Percentiles rank a stretch among this genome's conserved stretches.
Conservation (phyloP, 1,139 yeast species). For the Diutina rugosa region DNA sequence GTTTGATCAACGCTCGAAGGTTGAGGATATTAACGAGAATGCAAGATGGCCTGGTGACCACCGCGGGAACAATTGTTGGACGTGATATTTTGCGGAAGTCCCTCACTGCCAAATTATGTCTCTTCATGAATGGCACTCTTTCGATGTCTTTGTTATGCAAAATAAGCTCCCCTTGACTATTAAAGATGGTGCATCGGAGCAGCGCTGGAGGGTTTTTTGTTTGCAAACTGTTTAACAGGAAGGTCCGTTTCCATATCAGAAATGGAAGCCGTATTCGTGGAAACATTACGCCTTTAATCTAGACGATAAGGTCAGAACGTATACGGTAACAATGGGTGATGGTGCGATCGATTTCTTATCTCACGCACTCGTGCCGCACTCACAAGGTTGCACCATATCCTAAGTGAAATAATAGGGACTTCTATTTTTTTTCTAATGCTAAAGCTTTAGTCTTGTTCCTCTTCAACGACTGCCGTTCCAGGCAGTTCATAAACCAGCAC, state of each 20-base stretch:
- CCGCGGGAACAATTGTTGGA: slow-evolving; percentile 26
- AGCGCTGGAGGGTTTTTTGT: not conserved
- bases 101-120: slow-evolving; percentile 23
- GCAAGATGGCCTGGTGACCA: slow-evolving; percentile 22
- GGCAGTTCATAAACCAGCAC: slow-evolving; percentile 67
- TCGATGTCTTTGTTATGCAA: slow-evolving; percentile 28
- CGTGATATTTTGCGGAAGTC: slow-evolving; percentile 27
- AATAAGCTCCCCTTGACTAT: slow-evolving; percentile 21
- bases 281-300: not conserved
- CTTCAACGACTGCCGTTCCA: slow-evolving; percentile 60
- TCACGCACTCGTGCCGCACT: not conserved
- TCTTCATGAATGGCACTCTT: slow-evolving; percentile 23
- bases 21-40: slow-evolving; percentile 28
- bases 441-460: slow-evolving; percentile 18
- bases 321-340: not conserved
- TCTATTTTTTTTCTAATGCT: not conserved
- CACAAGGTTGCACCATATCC: not conserved
- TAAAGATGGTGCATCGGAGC: slow-evolving; percentile 47
- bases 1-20: slow-evolving; percentile 27
- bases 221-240: not conserved
- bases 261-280: not conserved
- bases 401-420: not conserved
- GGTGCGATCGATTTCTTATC: not conserved
- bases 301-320: too few species aligned
- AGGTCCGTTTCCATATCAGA: not conserved